phyloP scores from a whole-genome alignment of 148 eudicot genomes.

The Vaccinium vitisidaea region DNA sequence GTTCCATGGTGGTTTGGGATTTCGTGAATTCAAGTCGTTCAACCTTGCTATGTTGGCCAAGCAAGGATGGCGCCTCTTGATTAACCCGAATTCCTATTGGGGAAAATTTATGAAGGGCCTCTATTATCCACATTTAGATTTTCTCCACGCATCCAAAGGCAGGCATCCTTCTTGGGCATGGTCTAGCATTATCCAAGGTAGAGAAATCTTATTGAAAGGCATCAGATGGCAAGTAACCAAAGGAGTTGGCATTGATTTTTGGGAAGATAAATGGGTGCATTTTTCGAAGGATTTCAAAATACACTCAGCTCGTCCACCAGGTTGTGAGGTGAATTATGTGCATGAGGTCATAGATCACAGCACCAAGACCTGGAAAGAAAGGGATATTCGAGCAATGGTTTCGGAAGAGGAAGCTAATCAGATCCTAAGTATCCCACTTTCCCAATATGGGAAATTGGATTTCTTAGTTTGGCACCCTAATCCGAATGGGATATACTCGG shows the following conservation, averaged over 20 bases:
- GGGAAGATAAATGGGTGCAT: too few species aligned
- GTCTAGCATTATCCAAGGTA: background rate
- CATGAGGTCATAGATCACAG: too few species aligned
- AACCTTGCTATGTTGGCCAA: background rate
- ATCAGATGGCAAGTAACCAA: background rate
- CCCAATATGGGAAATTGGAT: too few species aligned
- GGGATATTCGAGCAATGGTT: too few species aligned
- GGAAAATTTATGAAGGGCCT: background rate
- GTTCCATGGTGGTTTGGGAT: background rate
- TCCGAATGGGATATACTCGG: background rate
- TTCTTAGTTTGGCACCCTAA: background rate
- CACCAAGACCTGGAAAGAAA: too few species aligned
- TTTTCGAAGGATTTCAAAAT: too few species aligned
- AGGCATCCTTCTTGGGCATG: background rate
- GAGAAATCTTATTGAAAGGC: background rate
- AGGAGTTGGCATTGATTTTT: too few species aligned
- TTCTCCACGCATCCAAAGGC: background rate
- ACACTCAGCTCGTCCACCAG: too few species aligned
- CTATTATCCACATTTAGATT: background rate
- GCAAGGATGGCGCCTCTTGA: too few species aligned
- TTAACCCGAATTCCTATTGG: background rate
- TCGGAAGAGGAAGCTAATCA: too few species aligned
- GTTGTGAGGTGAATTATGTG: too few species aligned
- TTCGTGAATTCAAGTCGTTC: background rate
- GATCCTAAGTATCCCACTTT: too few species aligned